Evolutionary conservation across 2,329 filamentous ascomycete species (phyloP), one percentile per base, ranked within the genome.

Genomic region (Aspergillus transmontanensis): DNA sequence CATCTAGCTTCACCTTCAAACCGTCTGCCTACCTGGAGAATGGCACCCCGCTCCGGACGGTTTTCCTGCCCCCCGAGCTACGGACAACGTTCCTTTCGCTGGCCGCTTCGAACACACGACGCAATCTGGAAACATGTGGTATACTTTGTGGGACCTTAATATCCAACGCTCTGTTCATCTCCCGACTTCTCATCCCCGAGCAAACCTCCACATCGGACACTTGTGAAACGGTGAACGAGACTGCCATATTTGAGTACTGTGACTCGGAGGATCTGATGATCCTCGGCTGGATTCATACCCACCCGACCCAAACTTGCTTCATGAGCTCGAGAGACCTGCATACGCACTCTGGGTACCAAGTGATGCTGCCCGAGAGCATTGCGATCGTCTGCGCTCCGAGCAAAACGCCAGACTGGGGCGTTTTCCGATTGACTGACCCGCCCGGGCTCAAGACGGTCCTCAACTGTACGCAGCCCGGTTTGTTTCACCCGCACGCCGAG

Each of bases 201-300:
- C 95, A 99, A 76, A 90, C 88, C 59, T 90, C 90, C 72, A 97
- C 94, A 0, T 89, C 90, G 3, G 94, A 99, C 74, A 98, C 95
- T 0, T 99, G 95, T 76, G 94, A 98, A 78, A 98, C 93, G 23
- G 88, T 93, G 55, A 95, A 97, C 68, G 93, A 96, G 76, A 86
- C 87, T 34, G 87, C 88, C 0, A 84, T 97, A 32, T 94, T 97
- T 70, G 93, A 97, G 61, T 97, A 94, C 76, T 96, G 94, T 73
- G 91, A 95, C 71, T 85, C 84, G 6, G 87, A 96, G 72, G 91
- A 96, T 64, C 79, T 98, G 41, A 87, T 97, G 77, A 88, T 96
- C 59, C 85, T 97, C 6, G 94, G 94, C 45, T 99, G 95, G 95
- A 99, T 99, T 65, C 95, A 99, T 75, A 99, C 95, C 0, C 95